Base-by-base conservation (phyloP, 495 filamentous ascomycete species). In the Annulohypoxylon maeteangense region DNA sequence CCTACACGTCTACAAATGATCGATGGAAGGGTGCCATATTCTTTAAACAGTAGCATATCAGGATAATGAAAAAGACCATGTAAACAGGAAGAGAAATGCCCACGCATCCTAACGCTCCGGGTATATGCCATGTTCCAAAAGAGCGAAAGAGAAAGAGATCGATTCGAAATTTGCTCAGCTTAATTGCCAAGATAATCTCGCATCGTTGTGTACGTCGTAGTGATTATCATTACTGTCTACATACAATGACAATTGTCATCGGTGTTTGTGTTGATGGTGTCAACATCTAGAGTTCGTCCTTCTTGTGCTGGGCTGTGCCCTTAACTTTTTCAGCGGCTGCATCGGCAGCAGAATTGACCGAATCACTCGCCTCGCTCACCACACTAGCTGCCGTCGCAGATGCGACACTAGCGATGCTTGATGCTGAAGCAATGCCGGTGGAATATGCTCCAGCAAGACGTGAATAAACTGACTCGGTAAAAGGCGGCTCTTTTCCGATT, bases 381-480 rank as follows among this genome's bases (percentile, higher is more conserved):
- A 70, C 79, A 57, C 78, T 81, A 38, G 53, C 76, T 25, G 72
- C 78, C 1, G 78, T 78, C n/a, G 70, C 78, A n/a, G 77, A 75
- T 0, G 80, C 81, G 14, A 59, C 81, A 32, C 75, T 80, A 10
- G 76, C 79, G 7, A 80, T 36, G 57, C 78, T 81, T 12, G 77
- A 78, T 1, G 72, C 78, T 0, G 79, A 79, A 0, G 77, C 62
- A 12, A 71, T 18, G 1, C 76, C 78, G 0, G 78, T 79, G 0
- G 76, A 75, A 48, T 89, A 88, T 0, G 89, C 92, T 2, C 87
- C 87, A 32, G 84, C 85, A 5, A 97, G 84, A 20, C 90, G 86
- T 60, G 82, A 88, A 81, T 93, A 86, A 0, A 94, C 90, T 62
- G 90, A 92, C 69, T 97, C 92, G 0, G 91, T 93, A 72, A 92